These are phyloP conservation scores for Fonsecaea erecta DNA, from an alignment of 2,329 filamentous ascomycete genomes.

Conservation along the genomic window DNA sequence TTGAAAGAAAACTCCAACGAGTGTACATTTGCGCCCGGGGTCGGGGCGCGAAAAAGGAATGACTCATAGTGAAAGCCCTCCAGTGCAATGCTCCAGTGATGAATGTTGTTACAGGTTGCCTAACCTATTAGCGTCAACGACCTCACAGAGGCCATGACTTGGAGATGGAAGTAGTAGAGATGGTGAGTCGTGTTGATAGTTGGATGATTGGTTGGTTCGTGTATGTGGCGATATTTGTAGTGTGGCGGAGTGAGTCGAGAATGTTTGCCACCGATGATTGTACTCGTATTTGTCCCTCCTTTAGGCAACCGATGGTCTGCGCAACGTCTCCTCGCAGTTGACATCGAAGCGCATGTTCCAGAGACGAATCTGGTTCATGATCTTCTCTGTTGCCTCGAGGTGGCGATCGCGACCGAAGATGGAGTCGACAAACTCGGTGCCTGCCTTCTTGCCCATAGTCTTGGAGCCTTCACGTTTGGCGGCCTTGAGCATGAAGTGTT, in stretches of 20 bases:
- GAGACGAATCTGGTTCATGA: slow-evolving; percentile 84
- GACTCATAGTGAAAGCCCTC: slow-evolving; percentile 22
- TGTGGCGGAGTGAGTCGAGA: slow-evolving; percentile 22
- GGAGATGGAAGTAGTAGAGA: slow-evolving; percentile 1
- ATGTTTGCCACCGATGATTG: slow-evolving; percentile 22
- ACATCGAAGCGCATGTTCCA: slow-evolving; percentile 95
- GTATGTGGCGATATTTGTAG: slow-evolving; percentile 2
- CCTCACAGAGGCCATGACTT: background rate
- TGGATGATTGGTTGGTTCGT: slow-evolving; percentile 4
- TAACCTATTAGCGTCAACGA: slow-evolving; percentile 18
- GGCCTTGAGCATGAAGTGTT: slow-evolving; percentile 92
- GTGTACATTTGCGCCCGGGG: slow-evolving; percentile 11
- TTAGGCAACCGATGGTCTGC: slow-evolving; percentile 50
- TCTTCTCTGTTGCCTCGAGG: slow-evolving; percentile 84
- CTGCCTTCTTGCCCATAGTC: slow-evolving; percentile 87
- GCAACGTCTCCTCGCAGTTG: slow-evolving; percentile 90
- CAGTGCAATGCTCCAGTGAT: slow-evolving; percentile 15
- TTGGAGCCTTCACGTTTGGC: slow-evolving; percentile 72
- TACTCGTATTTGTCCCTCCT: background rate
- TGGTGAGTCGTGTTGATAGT: slow-evolving; percentile 6
- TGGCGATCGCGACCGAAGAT: slow-evolving; percentile 92
- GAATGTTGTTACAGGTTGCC: slow-evolving; percentile 28
- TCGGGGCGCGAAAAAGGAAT: slow-evolving; percentile 11
- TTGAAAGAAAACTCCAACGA: slow-evolving; percentile 21
- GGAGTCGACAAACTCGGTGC: slow-evolving; percentile 92